Evolutionary conservation across 1,284 basidiomycete genomes (phyloP), one percentile per base, ranked within the genome.

Genomic region (Moesziomyces sp.): DNA sequence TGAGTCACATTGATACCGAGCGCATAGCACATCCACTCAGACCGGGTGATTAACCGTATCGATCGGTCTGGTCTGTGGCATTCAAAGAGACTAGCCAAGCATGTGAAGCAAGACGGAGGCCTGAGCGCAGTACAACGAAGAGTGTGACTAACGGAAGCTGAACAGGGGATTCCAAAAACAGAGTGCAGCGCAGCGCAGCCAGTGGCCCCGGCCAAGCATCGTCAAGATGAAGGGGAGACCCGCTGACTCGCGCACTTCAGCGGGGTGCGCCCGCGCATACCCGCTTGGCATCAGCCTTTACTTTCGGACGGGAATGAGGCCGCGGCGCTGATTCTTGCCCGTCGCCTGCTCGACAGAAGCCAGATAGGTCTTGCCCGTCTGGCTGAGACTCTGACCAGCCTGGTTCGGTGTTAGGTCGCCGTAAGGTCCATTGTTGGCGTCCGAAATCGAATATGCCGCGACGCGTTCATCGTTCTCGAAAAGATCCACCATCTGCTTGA

Each of bases 371-470:
- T 73, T 44, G 26, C 74, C 74, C 11, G 74, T 74, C 1, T 46
- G 28, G 51, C 64, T 69, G 14, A 76, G 42, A 18, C 45, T 58
- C 51, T 72, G 53, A 28, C 74, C 74, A 3, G 33, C 19, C 46
- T 76, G 74, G 55, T 76, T 65, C 16, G 70, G 65, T 1, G 74
- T 76, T 16, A 76, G 24, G 35, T 63, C 65, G 28, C 58, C 58
- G 24, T 50, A 61, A 1, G 74, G 74, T 7, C 77, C 77, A 46
- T 79, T 79, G 65, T 61, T 52, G 28, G 77, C 77, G 42, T 79
- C 77, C 10, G 63, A 69, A 46, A 75, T 59, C 51, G 69, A 60
- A 57, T 77, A 80, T 18, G 77, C 77, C 10, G 67, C 62, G 3
- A 80, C 75, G 9, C 74, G 44, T 26, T 47, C 35, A 46, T 79